phyloP scores from a whole-genome alignment of 306 rosid species.

The Calophaca sinica region DNA sequence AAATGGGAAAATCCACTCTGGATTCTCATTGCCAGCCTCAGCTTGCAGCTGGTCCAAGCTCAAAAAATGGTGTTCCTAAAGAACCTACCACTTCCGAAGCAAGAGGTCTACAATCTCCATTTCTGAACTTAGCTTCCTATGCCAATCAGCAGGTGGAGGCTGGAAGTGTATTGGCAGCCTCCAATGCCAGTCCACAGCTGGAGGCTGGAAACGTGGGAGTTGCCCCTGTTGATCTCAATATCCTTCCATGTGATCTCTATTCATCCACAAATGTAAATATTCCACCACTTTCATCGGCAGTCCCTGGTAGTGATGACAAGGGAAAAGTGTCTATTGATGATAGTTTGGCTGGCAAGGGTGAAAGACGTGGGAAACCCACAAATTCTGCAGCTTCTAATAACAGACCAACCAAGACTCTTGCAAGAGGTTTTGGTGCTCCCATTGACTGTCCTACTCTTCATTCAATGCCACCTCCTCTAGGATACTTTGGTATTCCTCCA shows the following conservation, averaged over 20 bases:
- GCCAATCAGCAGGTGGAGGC: conserved; percentile 27
- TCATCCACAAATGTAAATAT: conserved; percentile 27
- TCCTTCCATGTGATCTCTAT: conserved; percentile 51
- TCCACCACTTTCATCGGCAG: conserved; percentile 42
- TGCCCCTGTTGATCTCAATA: conserved; percentile 66
- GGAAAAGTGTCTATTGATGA: conserved; percentile 42
- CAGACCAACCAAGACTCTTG: conserved; percentile 27
- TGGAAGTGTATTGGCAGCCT: conserved; percentile 35
- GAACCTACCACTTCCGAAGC: conserved; percentile 36
- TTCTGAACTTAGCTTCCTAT: conserved; percentile 20
- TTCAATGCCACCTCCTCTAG: conserved; percentile 23
- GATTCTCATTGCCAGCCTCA: conserved; percentile 46
- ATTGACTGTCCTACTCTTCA: conserved; percentile 47
- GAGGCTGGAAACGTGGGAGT: conserved; percentile 41
- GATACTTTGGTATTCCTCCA: conserved; percentile 43
- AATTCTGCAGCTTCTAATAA: conserved; percentile 43
- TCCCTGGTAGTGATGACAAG: conserved; percentile 49
- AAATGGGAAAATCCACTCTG: conserved; percentile 39
- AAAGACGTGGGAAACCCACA: conserved; percentile 42
- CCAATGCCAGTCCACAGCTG: conserved; percentile 42
- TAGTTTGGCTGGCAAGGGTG: conserved; percentile 33
- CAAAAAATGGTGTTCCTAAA: conserved; percentile 37
- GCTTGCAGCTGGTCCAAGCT: conserved; percentile 41
- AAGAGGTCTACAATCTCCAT: conserved; percentile 32
- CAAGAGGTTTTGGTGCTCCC: conserved; percentile 28